Evolutionary conservation across 202 grass and related monocot species (phyloP), one percentile per base, ranked within the genome.

Genomic region (Hordeum pubiflorum): DNA sequence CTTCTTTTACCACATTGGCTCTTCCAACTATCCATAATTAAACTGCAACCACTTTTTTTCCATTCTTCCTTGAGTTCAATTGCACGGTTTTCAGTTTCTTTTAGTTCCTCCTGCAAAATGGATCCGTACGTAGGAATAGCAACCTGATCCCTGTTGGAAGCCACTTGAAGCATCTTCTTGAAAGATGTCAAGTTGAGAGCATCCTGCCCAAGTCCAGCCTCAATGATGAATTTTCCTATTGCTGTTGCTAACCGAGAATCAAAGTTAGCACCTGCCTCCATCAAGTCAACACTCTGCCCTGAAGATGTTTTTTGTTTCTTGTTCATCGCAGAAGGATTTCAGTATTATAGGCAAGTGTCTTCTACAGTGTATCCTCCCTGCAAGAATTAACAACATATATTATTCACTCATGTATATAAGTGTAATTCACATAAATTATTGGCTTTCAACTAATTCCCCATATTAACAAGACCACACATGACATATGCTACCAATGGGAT

Each of bases 21-120:
- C 32, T 29, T 88, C 94, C 94, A 94, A 65, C 64, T 83, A 82
- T 94, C 84, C 20, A 97, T 79, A 68, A 94, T 75, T 60, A 97
- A 80, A 65, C 72, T 92, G 48, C 88, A 97, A 13, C 94, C 86
- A 56, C 61, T 89, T 81, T 4, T 46, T 75, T 24, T 22, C 94
- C 94, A 94, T 33, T 71, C 87, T 6, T 79, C 78, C 69, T 94
- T 74, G 12, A 94, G 54, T 76, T 58, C 39, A 61, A 66, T 84
- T 73, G 74, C 84, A 69, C 20, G 70, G 7, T 26, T 50, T 41
- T 85, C 37, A 86, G 82, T 74, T 86, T 94, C 88, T 56, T 10
- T 77, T 23, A 89, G 59, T 58, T 97, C 83, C 34, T 91, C 68
- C 46, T 97, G 79, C 17, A 92, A 34, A 79, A 97, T 89, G 50